A percentile compares a stretch with the other conserved stretches of the same genome.
Conservation (phyloP, 805 yeast genomes). For the Saturnispora dispora region DNA sequence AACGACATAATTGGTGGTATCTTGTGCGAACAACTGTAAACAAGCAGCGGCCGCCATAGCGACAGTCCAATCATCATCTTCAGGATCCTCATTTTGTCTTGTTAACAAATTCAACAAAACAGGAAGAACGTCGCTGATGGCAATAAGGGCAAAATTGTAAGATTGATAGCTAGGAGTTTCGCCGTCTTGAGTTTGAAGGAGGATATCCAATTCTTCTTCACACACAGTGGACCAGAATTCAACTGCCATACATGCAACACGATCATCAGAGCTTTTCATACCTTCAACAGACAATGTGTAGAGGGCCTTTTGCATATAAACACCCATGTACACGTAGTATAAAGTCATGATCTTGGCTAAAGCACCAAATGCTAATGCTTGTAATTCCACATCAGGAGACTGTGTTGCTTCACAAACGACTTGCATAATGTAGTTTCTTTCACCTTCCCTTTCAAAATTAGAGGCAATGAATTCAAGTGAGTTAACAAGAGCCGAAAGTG, state of each 20-base stretch:
- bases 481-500: conserved; percentile 83
- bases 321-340: conserved; percentile 82
- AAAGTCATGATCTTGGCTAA: conserved; percentile 84
- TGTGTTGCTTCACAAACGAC: conserved; percentile 99
- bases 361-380: conserved; percentile 94
- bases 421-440: conserved; percentile 95
- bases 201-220: conserved; percentile 86
- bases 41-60: conserved; percentile 99
- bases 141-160: conserved; percentile 78
- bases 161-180: conserved; percentile 42
- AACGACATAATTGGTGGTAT: conserved; percentile 78
- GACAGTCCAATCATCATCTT: conserved; percentile 95
- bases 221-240: conserved; percentile 99
- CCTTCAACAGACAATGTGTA: conserved; percentile 85
- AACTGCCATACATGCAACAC: conserved; percentile 95
- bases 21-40: conserved; percentile 85
- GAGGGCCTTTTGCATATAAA: conserved; percentile 95
- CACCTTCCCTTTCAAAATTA: conserved; percentile 89
- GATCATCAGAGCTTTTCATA: conserved; percentile 75
- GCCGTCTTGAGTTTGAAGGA: conserved; percentile 53
- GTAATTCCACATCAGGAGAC: conserved; percentile 68
- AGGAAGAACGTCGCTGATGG: conserved; percentile 80
- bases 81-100: conserved; percentile 86
- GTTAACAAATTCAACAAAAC: conserved; percentile 71
- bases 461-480: conserved; percentile 82